A percentile compares a stretch with the other conserved stretches of the same genome.
phyloP scores from a whole-genome alignment of 2,329 filamentous ascomycete species.

The Penicillium sumatraense region DNA sequence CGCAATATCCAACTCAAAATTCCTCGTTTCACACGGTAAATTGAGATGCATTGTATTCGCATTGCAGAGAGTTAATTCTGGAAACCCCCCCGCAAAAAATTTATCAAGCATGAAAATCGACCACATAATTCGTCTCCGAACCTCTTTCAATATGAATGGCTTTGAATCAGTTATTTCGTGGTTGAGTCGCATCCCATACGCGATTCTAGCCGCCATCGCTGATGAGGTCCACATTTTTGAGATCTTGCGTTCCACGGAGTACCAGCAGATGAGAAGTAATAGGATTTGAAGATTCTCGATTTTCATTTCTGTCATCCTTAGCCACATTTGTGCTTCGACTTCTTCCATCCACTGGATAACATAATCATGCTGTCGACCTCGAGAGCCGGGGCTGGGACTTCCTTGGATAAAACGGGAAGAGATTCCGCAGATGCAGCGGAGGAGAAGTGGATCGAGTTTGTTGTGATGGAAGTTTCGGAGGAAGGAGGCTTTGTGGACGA shows the following conservation, averaged over 20 bases:
- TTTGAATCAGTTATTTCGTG: conserved; percentile 50
- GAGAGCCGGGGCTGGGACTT: no score
- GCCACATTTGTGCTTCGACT: background rate
- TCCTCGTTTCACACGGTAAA: conserved; percentile 56
- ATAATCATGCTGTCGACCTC: background rate
- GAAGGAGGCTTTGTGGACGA: conserved; percentile 5
- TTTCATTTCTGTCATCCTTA: background rate
- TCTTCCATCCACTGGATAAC: background rate
- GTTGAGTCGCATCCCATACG: conserved; percentile 56
- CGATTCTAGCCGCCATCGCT: conserved; percentile 39
- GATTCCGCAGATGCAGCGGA: background rate
- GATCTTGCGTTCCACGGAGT: background rate
- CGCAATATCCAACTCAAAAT: conserved; percentile 47
- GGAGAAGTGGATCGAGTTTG: background rate
- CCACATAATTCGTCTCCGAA: conserved; percentile 55
- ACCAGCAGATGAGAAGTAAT: background rate
- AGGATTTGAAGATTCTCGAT: background rate
- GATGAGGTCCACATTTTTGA: background rate
- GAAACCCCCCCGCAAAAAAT: conserved; percentile 52
- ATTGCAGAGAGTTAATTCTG: conserved; percentile 54
- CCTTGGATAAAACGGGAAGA: background rate
- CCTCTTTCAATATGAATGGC: conserved; percentile 51
- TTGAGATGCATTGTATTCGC: conserved; percentile 52
- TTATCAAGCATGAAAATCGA: conserved; percentile 55
- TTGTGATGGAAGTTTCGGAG: background rate